A percentile compares a stretch with the other conserved stretches of the same genome.
These are phyloP conservation scores for Leccinum arenicola DNA, from an alignment of 768 basidiomycete genomes.

Conservation along the genomic window DNA sequence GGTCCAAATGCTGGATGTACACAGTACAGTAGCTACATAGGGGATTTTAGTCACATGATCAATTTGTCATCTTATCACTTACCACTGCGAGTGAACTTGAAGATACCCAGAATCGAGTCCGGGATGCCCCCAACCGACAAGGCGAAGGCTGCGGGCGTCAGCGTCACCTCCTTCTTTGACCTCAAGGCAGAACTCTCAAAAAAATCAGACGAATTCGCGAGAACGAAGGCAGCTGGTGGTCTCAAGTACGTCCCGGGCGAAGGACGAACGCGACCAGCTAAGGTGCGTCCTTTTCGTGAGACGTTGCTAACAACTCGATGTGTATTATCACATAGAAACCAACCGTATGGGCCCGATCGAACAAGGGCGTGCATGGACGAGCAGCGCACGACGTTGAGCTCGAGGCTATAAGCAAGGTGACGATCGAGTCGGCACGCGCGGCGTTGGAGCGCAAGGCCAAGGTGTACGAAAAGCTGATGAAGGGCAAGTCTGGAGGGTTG, in stretches of 20 bases:
- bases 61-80: not conserved
- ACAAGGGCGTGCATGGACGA: conserved; percentile 68
- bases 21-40: conserved; percentile 54
- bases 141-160: conserved; percentile 67
- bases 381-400: conserved; percentile 67
- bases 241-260: conserved; percentile 53
- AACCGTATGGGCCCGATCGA: conserved; percentile 71
- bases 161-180: conserved; percentile 76
- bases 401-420: conserved; percentile 65
- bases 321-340: conserved; percentile 53
- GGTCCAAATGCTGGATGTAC: not conserved
- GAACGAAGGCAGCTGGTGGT: conserved; percentile 59
- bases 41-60: conserved; percentile 12
- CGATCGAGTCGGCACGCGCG: conserved; percentile 68
- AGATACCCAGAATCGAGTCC: conserved; percentile 7
- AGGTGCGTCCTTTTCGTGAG: conserved; percentile 42
- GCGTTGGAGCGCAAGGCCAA: conserved; percentile 74
- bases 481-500: conserved; percentile 76
- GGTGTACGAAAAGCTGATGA: conserved; percentile 75
- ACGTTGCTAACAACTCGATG: not conserved
- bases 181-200: conserved; percentile 59
- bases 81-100: not conserved
- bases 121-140: conserved; percentile 49
- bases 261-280: conserved; percentile 59
- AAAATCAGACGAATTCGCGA: conserved; percentile 57